Evolutionary conservation across 2,329 filamentous ascomycete species (phyloP).

Genomic region (Colletotrichum trifolii): DNA sequence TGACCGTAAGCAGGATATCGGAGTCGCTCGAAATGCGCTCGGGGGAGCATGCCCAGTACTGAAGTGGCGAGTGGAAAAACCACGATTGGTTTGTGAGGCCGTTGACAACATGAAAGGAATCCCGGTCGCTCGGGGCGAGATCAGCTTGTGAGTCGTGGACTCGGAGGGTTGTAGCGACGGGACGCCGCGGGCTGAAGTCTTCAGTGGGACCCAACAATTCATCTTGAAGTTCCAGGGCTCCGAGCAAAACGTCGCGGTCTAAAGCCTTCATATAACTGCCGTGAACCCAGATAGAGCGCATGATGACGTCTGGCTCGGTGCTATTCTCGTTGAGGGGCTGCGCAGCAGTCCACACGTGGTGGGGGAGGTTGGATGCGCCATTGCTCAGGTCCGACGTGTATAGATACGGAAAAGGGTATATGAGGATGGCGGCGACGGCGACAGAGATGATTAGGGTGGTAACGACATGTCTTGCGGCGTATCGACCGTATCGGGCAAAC

Average conservation of each 20-base stretch:
- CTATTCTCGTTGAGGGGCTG: slow-evolving; percentile 67
- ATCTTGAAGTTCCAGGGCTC: slow-evolving; percentile 77
- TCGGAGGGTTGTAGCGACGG: slow-evolving; percentile 37
- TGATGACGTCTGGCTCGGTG: slow-evolving; percentile 75
- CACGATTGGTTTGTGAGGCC: slow-evolving; percentile 72
- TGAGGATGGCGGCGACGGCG: slow-evolving; percentile 74
- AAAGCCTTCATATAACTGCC: slow-evolving; percentile 84
- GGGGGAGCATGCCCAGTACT: slow-evolving; percentile 81
- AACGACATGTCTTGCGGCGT: slow-evolving; percentile 78
- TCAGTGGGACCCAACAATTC: slow-evolving; percentile 71
- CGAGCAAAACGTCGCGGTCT: slow-evolving; percentile 70
- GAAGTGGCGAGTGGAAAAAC: slow-evolving; percentile 85
- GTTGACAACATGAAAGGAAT: slow-evolving; percentile 69
- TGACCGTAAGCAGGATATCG: slow-evolving; percentile 76
- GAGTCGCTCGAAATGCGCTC: slow-evolving; percentile 67
- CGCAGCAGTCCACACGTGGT: slow-evolving; percentile 84
- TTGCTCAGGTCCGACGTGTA: slow-evolving; percentile 78
- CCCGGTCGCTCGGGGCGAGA: slow-evolving; percentile 58
- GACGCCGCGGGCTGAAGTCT: slow-evolving; percentile 61
- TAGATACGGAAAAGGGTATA: slow-evolving; percentile 81
- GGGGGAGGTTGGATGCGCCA: slow-evolving; percentile 77
- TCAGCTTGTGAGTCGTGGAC: slow-evolving; percentile 45
- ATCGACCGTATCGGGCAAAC: slow-evolving; percentile 76
- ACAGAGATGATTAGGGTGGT: slow-evolving; percentile 80
- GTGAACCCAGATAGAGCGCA: slow-evolving; percentile 86